Evolutionary conservation across 345 rosid genomes (phyloP), one percentile per base, ranked within the genome.

Genomic region (Aurinia saxatilis): DNA sequence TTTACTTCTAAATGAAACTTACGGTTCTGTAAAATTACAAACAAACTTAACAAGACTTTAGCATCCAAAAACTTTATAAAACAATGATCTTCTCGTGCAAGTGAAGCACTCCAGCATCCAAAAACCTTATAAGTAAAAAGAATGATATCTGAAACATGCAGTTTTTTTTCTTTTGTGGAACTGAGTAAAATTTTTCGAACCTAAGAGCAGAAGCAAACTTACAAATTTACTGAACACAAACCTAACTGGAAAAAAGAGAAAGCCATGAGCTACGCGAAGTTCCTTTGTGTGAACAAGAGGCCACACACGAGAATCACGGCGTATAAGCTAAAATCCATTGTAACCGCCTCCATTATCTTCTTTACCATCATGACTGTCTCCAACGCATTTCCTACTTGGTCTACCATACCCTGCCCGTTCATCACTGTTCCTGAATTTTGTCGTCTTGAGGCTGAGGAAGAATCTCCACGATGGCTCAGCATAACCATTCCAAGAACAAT

Each of bases 241-340:
- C 34, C 40, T 34, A 38, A 12, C 12, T 9, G 25, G 52, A n/a
- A 25, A 50, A 7, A 8, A n/a, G 0, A 13, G 4, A 49, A 35
- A 49, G 11, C 8, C 31, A 13, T 23, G 34, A 34, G 23, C 30
- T 53, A 70, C 19, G 50, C 60, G 45, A 53, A 69, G 35, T 63
- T 47, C 55, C 19, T 67, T 61, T 38, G 58, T 7, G 68, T 55
- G 33, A 60, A 82, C 74, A 78, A 78, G 31, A 84, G 65, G 57
- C 91, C 86, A 66, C 86, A 81, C 6, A 83, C 68, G 29, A 84
- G 72, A 34, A 82, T 78, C 48, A 81, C 58, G 2, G 82, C 72
- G 42, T 86, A 85, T 13, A 89, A 57, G 63, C 91, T 82, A 65
- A 81, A 83, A 71, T 89, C 95, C 83, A 85, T 82, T 35, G 81